Base-by-base conservation (phyloP, 306 rosid species). In the Corylus americana region DNA sequence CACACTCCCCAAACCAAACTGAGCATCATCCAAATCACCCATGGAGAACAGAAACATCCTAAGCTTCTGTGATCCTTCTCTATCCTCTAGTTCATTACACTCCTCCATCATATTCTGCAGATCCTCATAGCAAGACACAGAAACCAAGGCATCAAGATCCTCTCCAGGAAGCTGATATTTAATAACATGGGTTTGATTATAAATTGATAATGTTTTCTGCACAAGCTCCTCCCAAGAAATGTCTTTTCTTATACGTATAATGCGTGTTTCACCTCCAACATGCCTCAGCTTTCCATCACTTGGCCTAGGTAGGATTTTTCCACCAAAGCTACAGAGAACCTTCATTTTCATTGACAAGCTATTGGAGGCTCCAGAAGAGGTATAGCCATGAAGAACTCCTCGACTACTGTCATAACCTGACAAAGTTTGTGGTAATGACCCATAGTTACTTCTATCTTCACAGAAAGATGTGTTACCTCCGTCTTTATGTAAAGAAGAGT, bases 111-210 rank as follows among this genome's bases (percentile, higher is more conserved):
- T 92, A 79, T 90, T 90, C 85, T 80, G 92, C 79, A 92, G 86
- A 83, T 92, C 97, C 86, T 92, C 97, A 39, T 90, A 91, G 51
- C 86, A 90, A 50, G 97, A 89, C 13, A 93, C 94, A 76, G 98
- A 89, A 61, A 93, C 98, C 83, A 93, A 88, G 37, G 98, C 96
- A 86, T 93, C 98, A 66, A 93, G 98, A 77, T 93, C 98, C 89
- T 93, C 98, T 31, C 96, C 98, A 51, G 98, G 98, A 84, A 93
- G 98, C 89, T 93, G 98, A 86, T 93, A 93, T 82, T 89, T 93
- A 22, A 93, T 86, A 63, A 82, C 87, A 74, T 79, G 82, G 80
- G 83, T 75, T 83, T 93, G 92, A 76, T 78, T 79, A 85, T 91
- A 93, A 44, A 91, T 90, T 71, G 85, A 82, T 75, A 83, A 80